Evolutionary conservation across 352 stramenopile species (phyloP), one percentile per base, ranked within the genome.

Genomic region (Halophytophthora polymorphica): DNA sequence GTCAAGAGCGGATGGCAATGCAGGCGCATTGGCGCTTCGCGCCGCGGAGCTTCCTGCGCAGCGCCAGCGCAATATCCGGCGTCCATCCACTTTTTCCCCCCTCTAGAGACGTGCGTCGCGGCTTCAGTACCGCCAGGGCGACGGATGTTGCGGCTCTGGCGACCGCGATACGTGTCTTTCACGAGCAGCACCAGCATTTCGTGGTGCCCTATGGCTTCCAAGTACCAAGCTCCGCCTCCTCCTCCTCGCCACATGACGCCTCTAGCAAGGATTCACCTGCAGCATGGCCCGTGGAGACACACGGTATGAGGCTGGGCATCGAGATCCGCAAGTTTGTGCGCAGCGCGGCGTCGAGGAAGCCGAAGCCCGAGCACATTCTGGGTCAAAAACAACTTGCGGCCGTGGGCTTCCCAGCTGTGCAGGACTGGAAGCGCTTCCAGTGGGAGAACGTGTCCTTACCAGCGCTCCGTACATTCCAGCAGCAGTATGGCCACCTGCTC

Each of bases 391-490:
- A 79, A 43, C 53, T 84, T 28, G 39, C 59, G 1, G 41, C 43
- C 19, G 44, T 81, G 8, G 64, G 60, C 0, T 69, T 84, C 23
- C 69, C 68, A 1, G 6, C 50, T 29, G 39, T 69, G 6, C 25
- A 48, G 1, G 53, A 84, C 34, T 86, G 76, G 69, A 68, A 60
- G 31, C 58, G 47, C 14, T 81, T 79, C 37, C 56, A 76, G 22
- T 84, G 69, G 69, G 45, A 67, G 34, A 31, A 62, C 11, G 55
- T 59, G 25, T 36, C 40, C 12, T 21, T 81, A 6, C 34, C 66
- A 7, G 71, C 70, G 2, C 38, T 86, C 5, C 61, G 51, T 13
- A 60, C 33, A 17, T 86, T 69, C 57, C 50, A 66, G 38, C 10
- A 62, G 7, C 36, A 64, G 6, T 10, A 71, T 14, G 69, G 66